Evolutionary conservation across 768 basidiomycete species (phyloP), one percentile per base, ranked within the genome.

Genomic region (Saitozyma sp.): DNA sequence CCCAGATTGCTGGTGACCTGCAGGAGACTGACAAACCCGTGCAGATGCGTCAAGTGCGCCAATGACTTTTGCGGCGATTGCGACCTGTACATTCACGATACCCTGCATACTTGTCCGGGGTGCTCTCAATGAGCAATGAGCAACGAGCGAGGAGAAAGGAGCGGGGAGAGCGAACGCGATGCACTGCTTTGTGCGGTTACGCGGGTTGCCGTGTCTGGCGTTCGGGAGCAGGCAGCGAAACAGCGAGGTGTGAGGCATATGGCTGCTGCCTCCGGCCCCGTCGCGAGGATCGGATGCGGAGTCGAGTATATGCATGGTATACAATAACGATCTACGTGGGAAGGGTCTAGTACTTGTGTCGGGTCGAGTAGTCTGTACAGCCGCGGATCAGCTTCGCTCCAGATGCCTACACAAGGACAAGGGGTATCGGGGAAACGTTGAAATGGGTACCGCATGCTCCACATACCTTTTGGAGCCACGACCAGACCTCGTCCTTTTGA

Each of bases 401-500:
- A 50, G 29, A 29, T 16, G 50, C 16, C 37, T 11, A 46, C 5
- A 8, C 10, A 41, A 43, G 10, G 48, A 38, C 48, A 69, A 38
- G 8, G 56, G 49, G 29, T 2, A 29, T 29, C 62, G 13, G 19
- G 59, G 61, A 55, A 48, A 40, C 29, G 2, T 38, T 61, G n/a
- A 37, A 43, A 14, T 14, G 64, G 14, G 50, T 64, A 38, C 39
- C 13, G 53, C 37, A 48, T 10, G 52, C n/a, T 14, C 39, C 14
- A 77, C 84, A 37, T 20, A 91, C 93, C 94, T 85, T 92, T 93
- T 0, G 94, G 94, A 0, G 93, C 93, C 13, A 96, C 94, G 41
- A 98, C 95, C 39, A 98, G 83, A 91, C 96, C 94, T 59, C 95
- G 89, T 11, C 95, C 96, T 74, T 97, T 97, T 1, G 92, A 92